A percentile compares a stretch with the other conserved stretches of the same genome.
phyloP scores from a whole-genome alignment of 139 green algal genomes.

The Chlorella sp. region DNA sequence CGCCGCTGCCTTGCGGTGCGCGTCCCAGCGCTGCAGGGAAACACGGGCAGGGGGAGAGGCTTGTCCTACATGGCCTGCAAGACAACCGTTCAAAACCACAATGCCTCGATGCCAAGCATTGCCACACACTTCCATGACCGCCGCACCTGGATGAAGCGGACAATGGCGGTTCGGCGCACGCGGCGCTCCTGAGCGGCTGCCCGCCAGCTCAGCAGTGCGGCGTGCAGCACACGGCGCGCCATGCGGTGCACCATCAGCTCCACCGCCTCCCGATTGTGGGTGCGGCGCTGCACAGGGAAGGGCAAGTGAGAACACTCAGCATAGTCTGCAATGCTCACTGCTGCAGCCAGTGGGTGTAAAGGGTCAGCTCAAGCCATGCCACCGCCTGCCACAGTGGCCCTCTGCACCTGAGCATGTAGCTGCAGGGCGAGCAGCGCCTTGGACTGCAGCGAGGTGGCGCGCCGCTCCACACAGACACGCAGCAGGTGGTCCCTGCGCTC shows the following conservation, averaged over 20 bases:
- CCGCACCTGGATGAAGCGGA: constrained; percentile 39
- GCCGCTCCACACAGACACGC: constrained; percentile 16
- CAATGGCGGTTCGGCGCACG: constrained; percentile 33
- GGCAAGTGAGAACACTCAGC: neutral
- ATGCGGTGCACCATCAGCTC: constrained; percentile 35
- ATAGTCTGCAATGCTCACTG: neutral
- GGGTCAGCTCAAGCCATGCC: neutral
- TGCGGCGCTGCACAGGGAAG: neutral
- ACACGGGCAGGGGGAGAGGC: neutral
- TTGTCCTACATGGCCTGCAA: neutral
- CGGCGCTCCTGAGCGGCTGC: constrained; percentile 23
- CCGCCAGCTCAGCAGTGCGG: constrained; percentile 36
- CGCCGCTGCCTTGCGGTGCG: constrained; percentile 25
- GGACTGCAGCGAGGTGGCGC: neutral
- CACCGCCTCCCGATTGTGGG: constrained; percentile 33
- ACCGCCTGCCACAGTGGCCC: neutral
- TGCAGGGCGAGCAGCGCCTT: constrained; percentile 19
- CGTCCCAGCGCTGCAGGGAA: constrained; percentile 25
- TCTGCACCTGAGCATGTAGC: constrained; percentile 18
- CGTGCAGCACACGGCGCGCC: constrained; percentile 2
- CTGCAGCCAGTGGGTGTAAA: neutral
- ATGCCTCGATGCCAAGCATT: neutral
- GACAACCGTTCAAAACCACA: neutral
- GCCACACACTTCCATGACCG: neutral
- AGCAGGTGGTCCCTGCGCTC: constrained; percentile 7